A percentile compares a stretch with the other conserved stretches of the same genome.
Evolutionary conservation across 306 rosid genomes (phyloP).

Genomic region (Begonia fuchsioides): DNA sequence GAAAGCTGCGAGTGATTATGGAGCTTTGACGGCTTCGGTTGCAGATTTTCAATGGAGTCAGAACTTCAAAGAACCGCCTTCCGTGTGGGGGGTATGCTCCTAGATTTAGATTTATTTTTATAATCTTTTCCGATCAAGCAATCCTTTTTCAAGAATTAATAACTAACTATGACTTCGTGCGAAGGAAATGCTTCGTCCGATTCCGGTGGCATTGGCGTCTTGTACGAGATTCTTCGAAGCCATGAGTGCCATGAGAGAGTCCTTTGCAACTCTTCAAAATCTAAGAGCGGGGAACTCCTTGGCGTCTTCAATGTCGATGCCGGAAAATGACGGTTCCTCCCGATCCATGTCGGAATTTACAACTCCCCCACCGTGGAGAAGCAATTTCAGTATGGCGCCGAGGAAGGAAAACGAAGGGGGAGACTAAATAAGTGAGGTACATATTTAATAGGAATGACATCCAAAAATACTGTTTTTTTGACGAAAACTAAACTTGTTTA

Average conservation of each 20-base stretch:
- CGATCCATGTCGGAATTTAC: constrained; percentile 29
- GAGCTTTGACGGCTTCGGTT: constrained; percentile 89
- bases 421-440: no score
- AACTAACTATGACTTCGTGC: no score
- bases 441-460: no score
- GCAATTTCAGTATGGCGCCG: constrained; percentile 24
- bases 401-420: no score
- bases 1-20: constrained; percentile 99
- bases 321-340: constrained; percentile 43
- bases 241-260: constrained; percentile 96
- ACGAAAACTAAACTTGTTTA: no score
- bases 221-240: constrained; percentile 93
- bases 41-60: constrained; percentile 98
- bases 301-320: constrained; percentile 32
- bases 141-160: no score
- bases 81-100: constrained; percentile 7
- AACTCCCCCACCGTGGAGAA: constrained; percentile 63
- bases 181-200: constrained; percentile 95
- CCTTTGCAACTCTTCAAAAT: constrained; percentile 75
- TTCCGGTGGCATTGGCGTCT: constrained; percentile 87
- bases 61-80: constrained; percentile 89
- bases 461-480: no score
- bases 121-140: no score
- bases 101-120: no score
- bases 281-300: constrained; percentile 58